phyloP scores from a whole-genome alignment of 306 rosid genomes.

The Lithocarpus polystachyus region DNA sequence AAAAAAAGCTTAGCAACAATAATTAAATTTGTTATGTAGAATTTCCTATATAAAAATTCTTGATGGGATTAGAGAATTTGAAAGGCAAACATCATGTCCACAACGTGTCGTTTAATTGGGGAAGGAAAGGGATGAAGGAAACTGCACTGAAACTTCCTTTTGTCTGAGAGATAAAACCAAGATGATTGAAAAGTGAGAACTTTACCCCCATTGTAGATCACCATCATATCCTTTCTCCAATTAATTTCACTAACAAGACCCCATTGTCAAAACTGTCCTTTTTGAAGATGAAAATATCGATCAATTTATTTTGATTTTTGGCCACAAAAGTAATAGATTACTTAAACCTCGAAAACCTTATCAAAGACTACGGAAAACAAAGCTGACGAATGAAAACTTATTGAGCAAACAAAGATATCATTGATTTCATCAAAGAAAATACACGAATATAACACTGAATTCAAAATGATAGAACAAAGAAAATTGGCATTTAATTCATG shows the following conservation, averaged over 20 bases:
- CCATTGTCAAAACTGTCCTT: background rate
- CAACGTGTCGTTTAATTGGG: background rate
- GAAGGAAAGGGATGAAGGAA: constrained; percentile 12
- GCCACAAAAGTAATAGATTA: background rate
- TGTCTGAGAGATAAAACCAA: constrained; percentile 6
- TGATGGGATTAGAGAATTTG: background rate
- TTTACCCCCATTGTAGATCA: background rate
- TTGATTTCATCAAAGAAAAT: background rate
- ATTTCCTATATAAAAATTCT: too few species aligned
- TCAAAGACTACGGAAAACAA: background rate
- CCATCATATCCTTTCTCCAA: background rate
- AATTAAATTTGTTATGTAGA: too few species aligned
- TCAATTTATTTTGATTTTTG: background rate
- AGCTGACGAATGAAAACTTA: background rate
- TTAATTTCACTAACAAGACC: background rate
- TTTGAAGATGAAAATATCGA: background rate
- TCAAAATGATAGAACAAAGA: background rate
- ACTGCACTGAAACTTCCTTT: constrained; percentile 35
- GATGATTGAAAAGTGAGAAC: background rate
- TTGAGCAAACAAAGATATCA: background rate
- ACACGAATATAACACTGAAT: background rate
- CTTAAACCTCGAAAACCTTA: background rate
- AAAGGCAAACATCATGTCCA: background rate
- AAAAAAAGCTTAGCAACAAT: too few species aligned
- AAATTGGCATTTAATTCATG: too few species aligned